These are phyloP conservation scores for Hypocrella siamensis DNA, from an alignment of 2,329 filamentous ascomycete genomes.

Conservation along the genomic window DNA sequence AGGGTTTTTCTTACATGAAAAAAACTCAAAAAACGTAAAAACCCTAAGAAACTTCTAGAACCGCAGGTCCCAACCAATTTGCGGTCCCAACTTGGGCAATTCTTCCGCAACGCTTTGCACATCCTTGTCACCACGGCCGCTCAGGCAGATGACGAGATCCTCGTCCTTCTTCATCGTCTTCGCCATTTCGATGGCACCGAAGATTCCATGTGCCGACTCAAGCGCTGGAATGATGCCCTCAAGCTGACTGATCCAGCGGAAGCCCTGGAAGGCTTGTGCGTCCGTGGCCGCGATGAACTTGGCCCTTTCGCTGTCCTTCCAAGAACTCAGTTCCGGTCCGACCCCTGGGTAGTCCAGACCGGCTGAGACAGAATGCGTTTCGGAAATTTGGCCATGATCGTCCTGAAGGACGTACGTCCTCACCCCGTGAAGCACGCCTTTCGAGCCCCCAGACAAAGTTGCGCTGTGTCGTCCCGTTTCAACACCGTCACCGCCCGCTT, in stretches of 20 bases:
- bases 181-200: conserved; percentile 73
- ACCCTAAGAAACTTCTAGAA: conserved; percentile 28
- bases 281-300: conserved; percentile 87
- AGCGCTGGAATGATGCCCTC: conserved; percentile 96
- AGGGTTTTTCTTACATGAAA: too few relatives aligned
- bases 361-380: conserved; percentile 93
- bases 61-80: conserved; percentile 62
- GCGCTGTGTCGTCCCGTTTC: conserved; percentile 77
- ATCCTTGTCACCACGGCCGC: conserved; percentile 92
- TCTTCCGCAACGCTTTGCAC: conserved; percentile 96
- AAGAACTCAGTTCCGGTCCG: conserved; percentile 76
- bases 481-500: conserved; percentile 86
- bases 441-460: conserved; percentile 70
- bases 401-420: conserved; percentile 92
- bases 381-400: conserved; percentile 78
- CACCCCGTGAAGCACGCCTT: conserved; percentile 90
- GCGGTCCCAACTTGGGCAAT: conserved; percentile 71
- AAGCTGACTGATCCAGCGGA: conserved; percentile 68
- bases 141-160: conserved; percentile 87
- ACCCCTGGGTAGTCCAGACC: conserved; percentile 96
- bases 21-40: too few relatives aligned
- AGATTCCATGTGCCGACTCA: conserved; percentile 87
- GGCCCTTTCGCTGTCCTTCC: conserved; percentile 83
- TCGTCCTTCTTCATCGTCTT: conserved; percentile 82
- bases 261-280: conserved; percentile 74